Percentiles rank a stretch among this genome's conserved stretches.
These are phyloP conservation scores for Nymphaea colorata DNA, from an alignment of 164 flowering plant species.

Conservation along the genomic window DNA sequence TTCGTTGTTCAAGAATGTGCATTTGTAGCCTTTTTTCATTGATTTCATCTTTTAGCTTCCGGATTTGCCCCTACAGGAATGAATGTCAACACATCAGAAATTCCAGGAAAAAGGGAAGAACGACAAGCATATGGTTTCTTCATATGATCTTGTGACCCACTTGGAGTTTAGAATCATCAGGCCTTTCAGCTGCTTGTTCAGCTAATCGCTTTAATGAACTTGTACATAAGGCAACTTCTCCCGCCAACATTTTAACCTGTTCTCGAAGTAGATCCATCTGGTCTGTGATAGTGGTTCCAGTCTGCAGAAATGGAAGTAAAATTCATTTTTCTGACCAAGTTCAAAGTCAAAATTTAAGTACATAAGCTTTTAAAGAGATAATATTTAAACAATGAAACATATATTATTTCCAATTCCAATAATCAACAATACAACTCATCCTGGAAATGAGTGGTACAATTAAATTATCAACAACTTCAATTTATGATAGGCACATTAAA, in stretches of 20 bases:
- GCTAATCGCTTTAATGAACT: slow-evolving; percentile 73
- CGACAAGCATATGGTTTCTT: no score
- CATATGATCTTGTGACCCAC: slow-evolving; percentile 12
- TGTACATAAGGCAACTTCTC: slow-evolving; percentile 66
- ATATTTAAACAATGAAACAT: no score
- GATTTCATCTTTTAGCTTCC: slow-evolving; percentile 58
- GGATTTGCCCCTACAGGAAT: slow-evolving; percentile 39
- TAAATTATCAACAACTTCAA: no score
- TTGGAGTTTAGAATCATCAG: slow-evolving; percentile 43
- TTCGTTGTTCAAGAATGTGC: slow-evolving; percentile 56
- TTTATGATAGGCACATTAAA: no score
- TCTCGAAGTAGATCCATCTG: slow-evolving; percentile 82
- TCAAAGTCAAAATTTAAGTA: no score
- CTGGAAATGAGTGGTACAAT: no score
- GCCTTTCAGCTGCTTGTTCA: slow-evolving; percentile 51
- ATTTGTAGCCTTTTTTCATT: slow-evolving; percentile 66
- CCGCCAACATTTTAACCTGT: slow-evolving; percentile 76
- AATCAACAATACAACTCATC: no score
- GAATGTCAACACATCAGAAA: slow-evolving; percentile 7
- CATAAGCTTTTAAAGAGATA: no score
- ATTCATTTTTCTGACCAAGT: background rate
- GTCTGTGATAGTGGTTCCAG: slow-evolving; percentile 57
- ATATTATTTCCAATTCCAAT: no score
- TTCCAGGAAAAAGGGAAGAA: background rate
- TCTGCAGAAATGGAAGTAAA: slow-evolving; percentile 24